Evolutionary conservation across 495 filamentous ascomycete genomes (phyloP).

Genomic region (Aspergillus sclerotiicarbonarius): DNA sequence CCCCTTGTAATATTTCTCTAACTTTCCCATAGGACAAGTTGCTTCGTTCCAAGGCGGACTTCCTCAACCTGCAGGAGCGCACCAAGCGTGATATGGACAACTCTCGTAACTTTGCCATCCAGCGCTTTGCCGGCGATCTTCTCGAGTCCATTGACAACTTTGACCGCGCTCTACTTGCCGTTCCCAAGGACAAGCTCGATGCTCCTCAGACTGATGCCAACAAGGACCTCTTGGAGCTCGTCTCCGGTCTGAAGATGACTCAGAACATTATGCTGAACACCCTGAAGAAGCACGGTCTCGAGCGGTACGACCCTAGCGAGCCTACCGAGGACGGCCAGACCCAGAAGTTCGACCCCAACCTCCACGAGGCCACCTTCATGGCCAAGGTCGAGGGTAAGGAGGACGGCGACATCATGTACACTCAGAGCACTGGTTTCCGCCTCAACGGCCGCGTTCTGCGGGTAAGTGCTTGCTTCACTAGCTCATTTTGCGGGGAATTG

Average conservation of each 20-base stretch:
- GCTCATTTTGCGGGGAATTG: neutral
- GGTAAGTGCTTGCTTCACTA: constrained; percentile 42
- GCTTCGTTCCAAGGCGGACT: constrained; percentile 89
- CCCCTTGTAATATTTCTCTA: neutral
- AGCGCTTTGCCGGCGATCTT: constrained; percentile 90
- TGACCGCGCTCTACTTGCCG: constrained; percentile 80
- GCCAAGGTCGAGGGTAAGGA: constrained; percentile 78
- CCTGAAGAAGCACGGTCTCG: constrained; percentile 88
- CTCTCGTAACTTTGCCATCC: constrained; percentile 89
- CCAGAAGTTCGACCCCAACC: constrained; percentile 85
- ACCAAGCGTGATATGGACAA: constrained; percentile 85
- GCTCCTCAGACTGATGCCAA: constrained; percentile 41
- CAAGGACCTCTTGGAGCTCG: constrained; percentile 73
- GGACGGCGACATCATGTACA: constrained; percentile 84
- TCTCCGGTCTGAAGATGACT: constrained; percentile 91
- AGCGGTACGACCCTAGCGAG: constrained; percentile 74
- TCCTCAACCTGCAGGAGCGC: constrained; percentile 94
- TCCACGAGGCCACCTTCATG: constrained; percentile 96
- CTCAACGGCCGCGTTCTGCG: constrained; percentile 87
- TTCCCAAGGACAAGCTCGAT: constrained; percentile 68
- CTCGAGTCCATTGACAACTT: constrained; percentile 95
- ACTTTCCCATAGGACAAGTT: constrained; percentile 73
- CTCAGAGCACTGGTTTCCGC: constrained; percentile 91
- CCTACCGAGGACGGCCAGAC: constrained; percentile 55
- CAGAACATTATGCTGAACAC: constrained; percentile 84